A percentile compares a stretch with the other conserved stretches of the same genome.
Evolutionary conservation across 2,329 filamentous ascomycete species (phyloP).

Genomic region (Epichloe hybrida): DNA sequence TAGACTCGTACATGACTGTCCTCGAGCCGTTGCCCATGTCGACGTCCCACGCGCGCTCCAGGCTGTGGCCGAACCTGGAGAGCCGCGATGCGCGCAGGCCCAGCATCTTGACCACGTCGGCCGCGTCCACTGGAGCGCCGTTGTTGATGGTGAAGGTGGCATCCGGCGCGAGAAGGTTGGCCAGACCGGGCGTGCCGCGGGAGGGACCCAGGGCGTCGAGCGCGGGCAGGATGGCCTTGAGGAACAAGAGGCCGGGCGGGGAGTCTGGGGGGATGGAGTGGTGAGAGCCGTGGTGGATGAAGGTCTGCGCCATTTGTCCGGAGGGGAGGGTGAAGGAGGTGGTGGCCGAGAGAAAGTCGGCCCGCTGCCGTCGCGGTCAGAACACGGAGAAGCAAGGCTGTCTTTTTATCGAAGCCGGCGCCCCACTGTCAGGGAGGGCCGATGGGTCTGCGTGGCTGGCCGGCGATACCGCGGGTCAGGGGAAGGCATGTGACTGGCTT

Average conservation of each 20-base stretch:
- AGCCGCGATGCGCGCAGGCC: background rate
- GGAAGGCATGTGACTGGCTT: too few relatives aligned
- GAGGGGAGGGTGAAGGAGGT: too few relatives aligned
- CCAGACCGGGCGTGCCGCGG: background rate
- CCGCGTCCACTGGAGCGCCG: constrained; percentile 2
- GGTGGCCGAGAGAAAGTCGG: too few relatives aligned
- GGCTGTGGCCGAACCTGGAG: background rate
- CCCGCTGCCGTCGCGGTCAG: too few relatives aligned
- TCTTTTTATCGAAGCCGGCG: too few relatives aligned
- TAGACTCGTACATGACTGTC: constrained; percentile 1
- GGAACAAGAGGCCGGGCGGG: constrained; percentile 7
- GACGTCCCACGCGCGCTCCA: background rate
- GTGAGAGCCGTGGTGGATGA: background rate
- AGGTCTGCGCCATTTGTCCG: background rate
- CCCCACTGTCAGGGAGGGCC: too few relatives aligned
- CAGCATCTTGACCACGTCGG: constrained; percentile 4
- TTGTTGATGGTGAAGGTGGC: constrained; percentile 7
- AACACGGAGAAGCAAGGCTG: too few relatives aligned
- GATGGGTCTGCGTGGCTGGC: too few relatives aligned
- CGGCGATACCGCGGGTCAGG: too few relatives aligned
- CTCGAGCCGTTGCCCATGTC: constrained; percentile 1
- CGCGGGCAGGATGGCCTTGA: constrained; percentile 6
- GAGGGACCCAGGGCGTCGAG: constrained; percentile 8
- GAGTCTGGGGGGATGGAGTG: background rate
- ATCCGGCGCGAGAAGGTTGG: constrained; percentile 3